Evolutionary conservation across 495 filamentous ascomycete genomes (phyloP).

Genomic region (Neurospora sp.): DNA sequence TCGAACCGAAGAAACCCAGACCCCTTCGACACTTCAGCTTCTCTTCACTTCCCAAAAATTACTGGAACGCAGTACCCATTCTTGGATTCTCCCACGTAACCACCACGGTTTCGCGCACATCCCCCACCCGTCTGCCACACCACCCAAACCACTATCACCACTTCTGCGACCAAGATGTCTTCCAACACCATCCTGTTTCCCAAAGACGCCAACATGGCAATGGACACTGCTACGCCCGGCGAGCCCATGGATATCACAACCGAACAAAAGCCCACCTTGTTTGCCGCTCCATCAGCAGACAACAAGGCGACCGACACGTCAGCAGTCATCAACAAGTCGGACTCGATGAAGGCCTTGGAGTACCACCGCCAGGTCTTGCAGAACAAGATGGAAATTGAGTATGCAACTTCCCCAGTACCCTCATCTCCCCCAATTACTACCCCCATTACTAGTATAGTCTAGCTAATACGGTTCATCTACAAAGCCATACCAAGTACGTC

Average conservation of each 20-base stretch:
- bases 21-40: neutral
- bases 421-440: neutral
- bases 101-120: neutral
- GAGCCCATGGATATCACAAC: constrained; percentile 10
- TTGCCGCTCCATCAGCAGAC: constrained; percentile 3
- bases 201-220: constrained; percentile 48
- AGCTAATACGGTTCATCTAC: neutral
- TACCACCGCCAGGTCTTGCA: constrained; percentile 72
- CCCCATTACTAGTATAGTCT: neutral
- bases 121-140: neutral
- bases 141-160: neutral
- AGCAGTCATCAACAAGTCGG: constrained; percentile 26
- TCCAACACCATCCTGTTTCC: constrained; percentile 40
- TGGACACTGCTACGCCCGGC: constrained; percentile 10
- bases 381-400: constrained; percentile 64
- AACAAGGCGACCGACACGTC: constrained; percentile 13
- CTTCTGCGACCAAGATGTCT: constrained; percentile 12
- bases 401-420: neutral
- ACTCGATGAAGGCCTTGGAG: constrained; percentile 55
- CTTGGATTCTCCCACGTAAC: neutral
- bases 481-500: constrained; percentile 56
- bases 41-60: neutral
- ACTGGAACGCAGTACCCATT: neutral
- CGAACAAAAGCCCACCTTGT: constrained; percentile 7
- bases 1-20: neutral